Evolutionary conservation across 352 stramenopile species (phyloP).

Genomic region (Phytopythium ostracodes): DNA sequence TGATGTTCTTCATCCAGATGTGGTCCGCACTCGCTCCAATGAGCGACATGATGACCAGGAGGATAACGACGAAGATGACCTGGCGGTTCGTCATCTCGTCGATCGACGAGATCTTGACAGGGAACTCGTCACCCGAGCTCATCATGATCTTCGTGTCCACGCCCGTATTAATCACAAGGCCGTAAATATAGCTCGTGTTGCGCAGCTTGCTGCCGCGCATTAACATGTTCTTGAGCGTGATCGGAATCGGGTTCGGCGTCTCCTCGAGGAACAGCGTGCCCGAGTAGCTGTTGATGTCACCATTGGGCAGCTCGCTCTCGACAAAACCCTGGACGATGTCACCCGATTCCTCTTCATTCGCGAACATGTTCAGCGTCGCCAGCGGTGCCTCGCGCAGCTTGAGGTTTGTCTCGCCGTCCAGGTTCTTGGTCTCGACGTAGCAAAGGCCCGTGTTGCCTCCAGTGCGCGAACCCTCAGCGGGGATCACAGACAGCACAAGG

Average conservation of each 20-base stretch:
- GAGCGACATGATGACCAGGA: constrained; percentile 70
- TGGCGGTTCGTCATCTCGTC: constrained; percentile 86
- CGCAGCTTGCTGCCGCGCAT: constrained; percentile 87
- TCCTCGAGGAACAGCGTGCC: constrained; percentile 67
- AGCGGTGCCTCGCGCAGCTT: constrained; percentile 74
- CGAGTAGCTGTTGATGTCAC: constrained; percentile 78
- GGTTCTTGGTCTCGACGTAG: constrained; percentile 89
- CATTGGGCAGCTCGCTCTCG: constrained; percentile 76
- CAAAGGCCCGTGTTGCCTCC: constrained; percentile 72
- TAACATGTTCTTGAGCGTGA: constrained; percentile 88
- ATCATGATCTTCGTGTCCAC: constrained; percentile 92
- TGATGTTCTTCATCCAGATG: constrained; percentile 39
- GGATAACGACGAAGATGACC: constrained; percentile 73
- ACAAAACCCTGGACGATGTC: constrained; percentile 68
- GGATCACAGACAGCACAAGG: constrained; percentile 73
- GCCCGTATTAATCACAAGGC: constrained; percentile 92
- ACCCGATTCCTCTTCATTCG: constrained; percentile 57
- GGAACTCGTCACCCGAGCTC: constrained; percentile 81
- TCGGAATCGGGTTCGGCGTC: constrained; percentile 45
- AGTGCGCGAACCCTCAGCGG: constrained; percentile 47
- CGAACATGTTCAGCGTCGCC: constrained; percentile 59
- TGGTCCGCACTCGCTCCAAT: constrained; percentile 58
- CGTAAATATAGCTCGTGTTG: constrained; percentile 88
- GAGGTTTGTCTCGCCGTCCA: constrained; percentile 86
- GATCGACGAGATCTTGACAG: constrained; percentile 81